Evolutionary conservation across 2,329 filamentous ascomycete genomes (phyloP).

Genomic region (Curvularia eragrostidis): DNA sequence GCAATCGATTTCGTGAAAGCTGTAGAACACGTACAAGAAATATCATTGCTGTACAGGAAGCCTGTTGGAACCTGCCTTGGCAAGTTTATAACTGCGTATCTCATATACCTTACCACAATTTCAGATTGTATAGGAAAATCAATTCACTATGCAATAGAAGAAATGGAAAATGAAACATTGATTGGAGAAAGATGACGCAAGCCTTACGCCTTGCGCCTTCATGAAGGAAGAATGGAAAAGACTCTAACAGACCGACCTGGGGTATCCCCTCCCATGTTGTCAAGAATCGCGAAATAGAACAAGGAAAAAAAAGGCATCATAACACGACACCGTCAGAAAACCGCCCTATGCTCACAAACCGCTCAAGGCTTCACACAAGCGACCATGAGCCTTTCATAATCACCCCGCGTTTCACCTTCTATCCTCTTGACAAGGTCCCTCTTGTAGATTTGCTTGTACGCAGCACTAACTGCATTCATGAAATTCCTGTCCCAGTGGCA

Average conservation of each 20-base stretch:
- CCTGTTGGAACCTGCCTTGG: too few species aligned
- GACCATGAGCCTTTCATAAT: slow-evolving; percentile 79
- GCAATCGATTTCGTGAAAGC: neutral
- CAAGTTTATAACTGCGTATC: too few species aligned
- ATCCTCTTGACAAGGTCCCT: slow-evolving; percentile 73
- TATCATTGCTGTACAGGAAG: neutral
- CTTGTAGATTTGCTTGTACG: slow-evolving; percentile 75
- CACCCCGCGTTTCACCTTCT: slow-evolving; percentile 81
- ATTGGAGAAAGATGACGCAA: neutral
- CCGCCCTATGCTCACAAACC: neutral
- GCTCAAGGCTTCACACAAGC: slow-evolving; percentile 60
- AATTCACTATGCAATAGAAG: neutral
- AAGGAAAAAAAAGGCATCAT: slow-evolving; percentile 3
- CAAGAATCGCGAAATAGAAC: neutral
- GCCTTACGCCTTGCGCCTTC: neutral
- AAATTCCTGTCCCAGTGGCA: slow-evolving; percentile 82
- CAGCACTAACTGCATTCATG: slow-evolving; percentile 77
- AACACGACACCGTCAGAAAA: neutral
- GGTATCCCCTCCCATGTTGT: neutral
- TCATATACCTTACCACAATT: too few species aligned
- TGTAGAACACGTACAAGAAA: neutral
- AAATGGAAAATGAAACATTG: neutral
- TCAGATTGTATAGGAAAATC: neutral
- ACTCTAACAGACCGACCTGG: neutral
- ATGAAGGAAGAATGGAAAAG: neutral